A percentile compares a stretch with the other conserved stretches of the same genome.
Conservation (phyloP, 805 yeast species). For the Isabelozyma heimii region DNA sequence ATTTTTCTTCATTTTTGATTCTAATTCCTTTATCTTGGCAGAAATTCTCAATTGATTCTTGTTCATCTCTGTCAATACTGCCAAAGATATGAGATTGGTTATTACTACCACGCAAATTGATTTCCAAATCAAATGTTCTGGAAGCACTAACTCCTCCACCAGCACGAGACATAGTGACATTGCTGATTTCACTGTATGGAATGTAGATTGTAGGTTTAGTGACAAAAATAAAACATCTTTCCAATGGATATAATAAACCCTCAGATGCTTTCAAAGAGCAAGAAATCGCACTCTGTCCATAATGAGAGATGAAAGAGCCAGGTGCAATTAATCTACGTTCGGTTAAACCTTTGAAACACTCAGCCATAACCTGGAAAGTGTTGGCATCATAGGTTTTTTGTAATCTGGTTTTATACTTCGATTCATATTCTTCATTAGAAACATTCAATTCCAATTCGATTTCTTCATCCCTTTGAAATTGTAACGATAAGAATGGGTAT, state of each 20-base stretch:
- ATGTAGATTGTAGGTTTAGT: conserved; percentile 93
- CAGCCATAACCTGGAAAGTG: conserved; percentile 83
- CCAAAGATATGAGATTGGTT: conserved; percentile 79
- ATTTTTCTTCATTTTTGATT: conserved; percentile 85
- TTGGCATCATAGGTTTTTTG: conserved; percentile 77
- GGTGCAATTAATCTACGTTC: conserved; percentile 84
- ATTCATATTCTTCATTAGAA: conserved; percentile 75
- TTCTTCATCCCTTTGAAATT: conserved; percentile 87
- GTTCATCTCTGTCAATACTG: conserved; percentile 87
- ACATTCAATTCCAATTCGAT: conserved; percentile 85
- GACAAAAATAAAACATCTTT: conserved; percentile 83
- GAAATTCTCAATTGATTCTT: conserved; percentile 70
- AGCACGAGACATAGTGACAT: conserved; percentile 82
- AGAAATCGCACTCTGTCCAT: conserved; percentile 79
- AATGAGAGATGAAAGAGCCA: conserved; percentile 73
- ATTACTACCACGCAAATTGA: conserved; percentile 58
- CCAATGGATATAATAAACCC: conserved; percentile 91
- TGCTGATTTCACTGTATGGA: conserved; percentile 77
- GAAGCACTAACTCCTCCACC: conserved; percentile 73
- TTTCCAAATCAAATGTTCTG: conserved; percentile 90
- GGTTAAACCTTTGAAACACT: conserved; percentile 85
- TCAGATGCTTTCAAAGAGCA: conserved; percentile 95
- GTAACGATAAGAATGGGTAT: conserved; percentile 87
- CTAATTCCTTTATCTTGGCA: conserved; percentile 73
- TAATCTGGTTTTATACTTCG: conserved; percentile 70